phyloP scores from a whole-genome alignment of 2,329 filamentous ascomycete genomes.

The Penicillium frequentans region DNA sequence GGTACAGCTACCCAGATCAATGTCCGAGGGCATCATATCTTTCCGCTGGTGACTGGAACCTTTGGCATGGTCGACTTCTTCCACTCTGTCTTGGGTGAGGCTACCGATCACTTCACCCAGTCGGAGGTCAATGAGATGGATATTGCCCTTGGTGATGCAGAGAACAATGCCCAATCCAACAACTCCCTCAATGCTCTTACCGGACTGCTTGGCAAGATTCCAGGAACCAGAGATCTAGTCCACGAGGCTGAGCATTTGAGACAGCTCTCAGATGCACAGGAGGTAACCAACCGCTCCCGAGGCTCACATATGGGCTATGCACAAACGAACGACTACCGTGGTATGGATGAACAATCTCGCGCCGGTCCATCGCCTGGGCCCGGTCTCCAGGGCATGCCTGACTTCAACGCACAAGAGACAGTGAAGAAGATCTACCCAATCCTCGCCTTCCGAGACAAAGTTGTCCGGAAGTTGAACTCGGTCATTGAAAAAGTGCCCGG shows the following conservation, averaged over 20 bases:
- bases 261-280: conserved; percentile 62
- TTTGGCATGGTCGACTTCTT: conserved; percentile 84
- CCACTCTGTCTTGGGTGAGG: conserved; percentile 74
- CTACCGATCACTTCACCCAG: conserved; percentile 80
- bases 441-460: conserved; percentile 87
- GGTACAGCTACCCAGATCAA: conserved; percentile 67
- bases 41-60: conserved; percentile 68
- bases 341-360: conserved; percentile 22
- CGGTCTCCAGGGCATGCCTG: conserved; percentile 71
- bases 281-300: conserved; percentile 55
- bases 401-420: conserved; percentile 77
- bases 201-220: conserved; percentile 72
- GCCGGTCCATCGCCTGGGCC: conserved; percentile 36
- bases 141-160: conserved; percentile 68
- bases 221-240: conserved; percentile 67
- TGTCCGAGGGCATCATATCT: conserved; percentile 65
- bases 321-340: conserved; percentile 15
- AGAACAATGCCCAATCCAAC: conserved; percentile 48
- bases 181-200: conserved; percentile 62
- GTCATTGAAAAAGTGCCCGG: conserved; percentile 89
- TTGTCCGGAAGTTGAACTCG: conserved; percentile 81
- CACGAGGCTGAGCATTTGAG: conserved; percentile 65
- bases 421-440: conserved; percentile 89
- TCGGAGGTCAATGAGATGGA: conserved; percentile 82
- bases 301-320: conserved; percentile 31